Evolutionary conservation across 1,284 basidiomycete species (phyloP).

Genomic region (Paramarasmius palmivorus): DNA sequence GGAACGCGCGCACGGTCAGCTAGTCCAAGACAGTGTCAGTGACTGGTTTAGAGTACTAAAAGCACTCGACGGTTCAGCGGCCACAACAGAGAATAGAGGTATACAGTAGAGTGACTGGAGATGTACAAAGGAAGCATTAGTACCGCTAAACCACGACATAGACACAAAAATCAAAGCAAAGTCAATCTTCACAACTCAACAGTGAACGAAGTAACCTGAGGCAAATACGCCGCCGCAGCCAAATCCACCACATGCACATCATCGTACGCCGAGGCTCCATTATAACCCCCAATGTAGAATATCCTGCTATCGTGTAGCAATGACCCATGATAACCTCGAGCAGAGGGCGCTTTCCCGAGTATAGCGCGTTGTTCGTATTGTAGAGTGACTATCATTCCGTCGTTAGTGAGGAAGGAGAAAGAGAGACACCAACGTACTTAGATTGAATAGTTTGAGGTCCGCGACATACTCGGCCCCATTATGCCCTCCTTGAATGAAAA

Average conservation of each 20-base stretch:
- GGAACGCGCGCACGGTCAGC: too few relatives aligned
- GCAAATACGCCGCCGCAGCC: slow-evolving; percentile 87
- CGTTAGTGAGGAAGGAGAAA: slow-evolving; percentile 6
- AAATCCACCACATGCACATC: slow-evolving; percentile 86
- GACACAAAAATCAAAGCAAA: too few relatives aligned
- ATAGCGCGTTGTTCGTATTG: slow-evolving; percentile 48
- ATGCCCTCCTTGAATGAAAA: slow-evolving; percentile 90
- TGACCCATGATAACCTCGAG: slow-evolving; percentile 83
- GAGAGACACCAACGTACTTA: slow-evolving; percentile 51
- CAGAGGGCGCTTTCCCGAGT: slow-evolving; percentile 69
- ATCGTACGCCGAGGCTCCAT: slow-evolving; percentile 79
- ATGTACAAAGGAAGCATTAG: too few relatives aligned
- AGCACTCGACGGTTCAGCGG: too few relatives aligned
- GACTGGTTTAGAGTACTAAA: too few relatives aligned
- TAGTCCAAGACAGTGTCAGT: too few relatives aligned
- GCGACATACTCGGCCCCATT: slow-evolving; percentile 78
- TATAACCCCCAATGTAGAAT: slow-evolving; percentile 88
- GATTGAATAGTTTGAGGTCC: slow-evolving; percentile 84
- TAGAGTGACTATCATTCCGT: slow-evolving; percentile 27
- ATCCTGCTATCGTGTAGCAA: slow-evolving; percentile 82
- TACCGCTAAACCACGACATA: too few relatives aligned
- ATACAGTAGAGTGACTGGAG: too few relatives aligned
- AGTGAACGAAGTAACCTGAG: slow-evolving; percentile 83
- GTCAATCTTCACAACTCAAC: slow-evolving; percentile 42
- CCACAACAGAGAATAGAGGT: too few relatives aligned